These are phyloP conservation scores for Xylaria sp. DNA, from an alignment of 2,329 filamentous ascomycete genomes.

Conservation along the genomic window DNA sequence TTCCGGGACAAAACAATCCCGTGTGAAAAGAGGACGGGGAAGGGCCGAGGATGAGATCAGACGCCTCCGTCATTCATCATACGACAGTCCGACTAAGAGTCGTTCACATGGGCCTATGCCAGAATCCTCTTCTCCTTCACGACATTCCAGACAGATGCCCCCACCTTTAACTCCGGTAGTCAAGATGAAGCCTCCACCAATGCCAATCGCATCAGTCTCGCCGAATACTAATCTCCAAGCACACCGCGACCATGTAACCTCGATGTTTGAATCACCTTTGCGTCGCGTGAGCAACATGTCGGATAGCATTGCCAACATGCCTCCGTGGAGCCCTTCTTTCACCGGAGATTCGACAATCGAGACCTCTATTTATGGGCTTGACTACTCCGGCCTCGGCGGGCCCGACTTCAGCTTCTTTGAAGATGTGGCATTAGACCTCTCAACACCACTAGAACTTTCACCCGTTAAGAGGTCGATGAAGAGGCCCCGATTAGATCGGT, in stretches of 20 bases:
- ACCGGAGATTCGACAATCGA: constrained; percentile 59
- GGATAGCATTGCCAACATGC: constrained; percentile 50
- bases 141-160: constrained; percentile 63
- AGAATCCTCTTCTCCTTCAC: constrained; percentile 71
- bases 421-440: constrained; percentile 47
- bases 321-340: constrained; percentile 69
- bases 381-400: constrained; percentile 52
- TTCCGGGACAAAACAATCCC: constrained; percentile 79
- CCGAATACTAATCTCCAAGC: constrained; percentile 91
- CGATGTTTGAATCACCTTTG: constrained; percentile 73
- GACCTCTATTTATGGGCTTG: constrained; percentile 42
- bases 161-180: constrained; percentile 79
- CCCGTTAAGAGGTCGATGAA: constrained; percentile 68
- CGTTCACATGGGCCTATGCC: constrained; percentile 60
- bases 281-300: constrained; percentile 54
- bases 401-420: constrained; percentile 70
- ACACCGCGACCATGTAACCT: constrained; percentile 81
- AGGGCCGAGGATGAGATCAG: constrained; percentile 96
- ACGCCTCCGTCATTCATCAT: constrained; percentile 87
- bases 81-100: constrained; percentile 83
- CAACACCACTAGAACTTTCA: constrained; percentile 60
- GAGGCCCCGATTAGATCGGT: constrained; percentile 67
- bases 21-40: constrained; percentile 84
- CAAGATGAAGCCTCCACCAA: constrained; percentile 72
- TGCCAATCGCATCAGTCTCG: constrained; percentile 76